Evolutionary conservation across 2,329 filamentous ascomycete species (phyloP), one percentile per base, ranked within the genome.

Genomic region (Xylariaceae sp.): DNA sequence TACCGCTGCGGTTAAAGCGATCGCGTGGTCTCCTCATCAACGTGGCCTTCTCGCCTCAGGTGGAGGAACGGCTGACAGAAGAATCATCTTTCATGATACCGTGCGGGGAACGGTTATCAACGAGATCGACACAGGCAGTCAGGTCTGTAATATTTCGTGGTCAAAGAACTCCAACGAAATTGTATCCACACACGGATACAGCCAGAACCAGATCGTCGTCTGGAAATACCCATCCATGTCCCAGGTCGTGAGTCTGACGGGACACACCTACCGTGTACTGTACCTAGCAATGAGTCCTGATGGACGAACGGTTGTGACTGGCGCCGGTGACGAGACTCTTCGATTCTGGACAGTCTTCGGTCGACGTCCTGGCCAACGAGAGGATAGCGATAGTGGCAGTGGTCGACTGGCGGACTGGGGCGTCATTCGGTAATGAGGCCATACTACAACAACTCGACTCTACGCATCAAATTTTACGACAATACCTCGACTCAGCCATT

Each of bases 161-260:
- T 94, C 88, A 16, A 96, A 95, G 67, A 96, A 97, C 70, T 96
- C 90, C 7, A 96, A 97, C 68, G 94, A 99, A 71, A 91, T 99
- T 52, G 93, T 99, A 49, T 93, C 88, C 46, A 99, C 94, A 1
- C 94, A 99, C 67, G 94, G 94, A 6, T 99, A 97, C 74, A 93
- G 88, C 61, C 94, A 99, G 68, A 97, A 99, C 69, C 94, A 97
- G 71, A 97, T 99, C 63, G 93, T 97, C 36, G 90, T 99, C 50
- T 99, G 94, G 94, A 99, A 99, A 67, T 99, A 99, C 67, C 94
- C 94, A 1, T 92, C 88, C 60, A 97, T 99, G 94, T 90, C 90
- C 45, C 94, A 97, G 69, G 91, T 99, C 9, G 93, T 90, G 39
- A 96, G 90, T 60, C 77, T 99, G 42, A 99, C 94, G 0, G 94